These are phyloP conservation scores for Ceriops zippeliana DNA, from an alignment of 345 rosid species.

Conservation along the genomic window DNA sequence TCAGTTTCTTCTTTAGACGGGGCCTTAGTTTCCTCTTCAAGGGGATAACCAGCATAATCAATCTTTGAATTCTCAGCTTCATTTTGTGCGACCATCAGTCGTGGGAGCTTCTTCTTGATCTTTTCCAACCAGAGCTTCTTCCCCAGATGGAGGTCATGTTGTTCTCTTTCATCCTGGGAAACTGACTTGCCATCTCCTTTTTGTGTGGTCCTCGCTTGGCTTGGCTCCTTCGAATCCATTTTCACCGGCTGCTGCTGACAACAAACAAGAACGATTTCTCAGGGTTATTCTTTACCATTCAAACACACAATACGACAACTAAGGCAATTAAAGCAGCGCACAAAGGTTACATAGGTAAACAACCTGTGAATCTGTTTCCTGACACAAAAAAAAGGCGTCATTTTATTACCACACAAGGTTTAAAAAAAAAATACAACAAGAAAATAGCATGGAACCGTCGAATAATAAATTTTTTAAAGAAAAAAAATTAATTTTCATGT, in stretches of 20 bases:
- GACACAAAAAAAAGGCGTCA: too few species aligned
- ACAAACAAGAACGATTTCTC: background rate
- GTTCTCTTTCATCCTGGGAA: conserved; percentile 26
- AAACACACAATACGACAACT: background rate
- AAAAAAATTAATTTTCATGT: too few species aligned
- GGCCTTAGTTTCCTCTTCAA: conserved; percentile 29
- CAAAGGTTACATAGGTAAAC: too few species aligned
- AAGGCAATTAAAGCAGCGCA: background rate
- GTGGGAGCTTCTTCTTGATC: background rate
- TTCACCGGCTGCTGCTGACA: conserved; percentile 28
- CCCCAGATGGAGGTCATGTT: conserved; percentile 10
- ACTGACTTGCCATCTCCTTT: conserved; percentile 13
- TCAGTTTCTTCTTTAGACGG: conserved; percentile 21
- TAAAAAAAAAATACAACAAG: too few species aligned
- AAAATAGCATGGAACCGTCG: too few species aligned
- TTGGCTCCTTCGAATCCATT: conserved; percentile 41
- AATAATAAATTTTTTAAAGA: too few species aligned
- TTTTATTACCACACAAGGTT: too few species aligned
- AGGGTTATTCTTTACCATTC: background rate
- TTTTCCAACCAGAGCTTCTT: background rate
- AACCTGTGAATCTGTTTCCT: too few species aligned
- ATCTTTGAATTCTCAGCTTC: background rate
- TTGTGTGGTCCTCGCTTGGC: conserved; percentile 14
- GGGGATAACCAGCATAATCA: conserved; percentile 17
- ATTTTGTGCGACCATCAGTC: background rate